A percentile compares a stretch with the other conserved stretches of the same genome.
Evolutionary conservation across 2,329 filamentous ascomycete species (phyloP).

Genomic region (Nemania diffusa): DNA sequence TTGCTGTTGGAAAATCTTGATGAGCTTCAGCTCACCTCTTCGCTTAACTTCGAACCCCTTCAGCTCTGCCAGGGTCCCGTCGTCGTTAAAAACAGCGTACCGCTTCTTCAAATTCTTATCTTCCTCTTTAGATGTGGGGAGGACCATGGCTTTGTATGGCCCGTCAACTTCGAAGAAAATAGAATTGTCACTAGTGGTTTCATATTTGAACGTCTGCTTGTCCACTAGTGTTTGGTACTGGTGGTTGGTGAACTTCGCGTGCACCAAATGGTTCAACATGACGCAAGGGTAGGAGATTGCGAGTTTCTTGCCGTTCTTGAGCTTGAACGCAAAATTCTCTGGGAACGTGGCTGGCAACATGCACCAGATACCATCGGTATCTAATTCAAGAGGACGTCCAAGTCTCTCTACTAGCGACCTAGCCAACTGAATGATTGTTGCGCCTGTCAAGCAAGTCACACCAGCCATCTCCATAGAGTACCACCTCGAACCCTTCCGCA

Average conservation of each 20-base stretch:
- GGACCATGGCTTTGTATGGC: conserved; percentile 95
- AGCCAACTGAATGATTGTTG: conserved; percentile 96
- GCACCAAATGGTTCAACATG: conserved; percentile 98
- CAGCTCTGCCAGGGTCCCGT: conserved; percentile 92
- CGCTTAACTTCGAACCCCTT: conserved; percentile 99
- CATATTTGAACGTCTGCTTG: conserved; percentile 82
- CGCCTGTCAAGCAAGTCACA: conserved; percentile 95
- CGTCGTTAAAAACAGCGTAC: conserved; percentile 98
- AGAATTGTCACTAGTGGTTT: conserved; percentile 97
- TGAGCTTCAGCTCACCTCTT: conserved; percentile 96
- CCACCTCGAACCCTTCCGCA: conserved; percentile 98
- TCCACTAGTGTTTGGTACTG: conserved; percentile 94
- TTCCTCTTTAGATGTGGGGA: conserved; percentile 97
- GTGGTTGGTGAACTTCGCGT: conserved; percentile 94
- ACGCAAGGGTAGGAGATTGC: conserved; percentile 98
- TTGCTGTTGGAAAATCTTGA: conserved; percentile 99
- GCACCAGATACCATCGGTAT: conserved; percentile 99
- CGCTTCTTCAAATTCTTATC: conserved; percentile 99
- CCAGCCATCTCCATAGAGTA: conserved; percentile 99
- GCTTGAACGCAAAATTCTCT: conserved; percentile 92
- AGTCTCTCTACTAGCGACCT: conserved; percentile 92
- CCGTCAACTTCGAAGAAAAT: conserved; percentile 99
- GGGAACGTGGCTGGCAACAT: conserved; percentile 97
- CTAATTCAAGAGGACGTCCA: conserved; percentile 89
- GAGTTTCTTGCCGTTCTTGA: conserved; percentile 96